These are phyloP conservation scores for Bipolaris cookei DNA, from an alignment of 2,329 filamentous ascomycete genomes.

Conservation along the genomic window DNA sequence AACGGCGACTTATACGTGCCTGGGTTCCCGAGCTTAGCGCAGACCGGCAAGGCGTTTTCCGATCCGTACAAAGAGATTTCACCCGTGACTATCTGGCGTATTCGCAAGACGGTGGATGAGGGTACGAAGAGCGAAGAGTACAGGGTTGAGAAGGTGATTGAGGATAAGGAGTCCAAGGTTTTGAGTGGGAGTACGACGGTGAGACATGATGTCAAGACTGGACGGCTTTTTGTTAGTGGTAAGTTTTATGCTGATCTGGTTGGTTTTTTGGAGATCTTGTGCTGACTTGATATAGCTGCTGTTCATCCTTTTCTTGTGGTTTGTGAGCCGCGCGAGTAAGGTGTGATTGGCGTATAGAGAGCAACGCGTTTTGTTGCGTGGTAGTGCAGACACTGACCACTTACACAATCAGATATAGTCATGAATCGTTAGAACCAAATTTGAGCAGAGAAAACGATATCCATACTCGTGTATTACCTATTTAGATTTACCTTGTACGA, in stretches of 20 bases:
- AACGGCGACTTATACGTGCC: constrained; percentile 36
- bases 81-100: constrained; percentile 30
- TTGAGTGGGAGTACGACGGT: constrained; percentile 35
- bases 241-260: constrained; percentile 4
- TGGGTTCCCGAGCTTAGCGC: constrained; percentile 24
- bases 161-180: constrained; percentile 31
- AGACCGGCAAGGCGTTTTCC: constrained; percentile 18
- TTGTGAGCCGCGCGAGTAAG: constrained; percentile 11
- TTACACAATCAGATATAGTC: too few species aligned
- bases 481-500: constrained; percentile 1
- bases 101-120: constrained; percentile 22
- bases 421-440: not conserved
- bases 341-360: not conserved
- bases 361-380: not conserved
- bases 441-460: constrained; percentile 6
- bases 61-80: constrained; percentile 23
- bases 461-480: constrained; percentile 1
- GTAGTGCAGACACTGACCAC: not conserved
- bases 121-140: constrained; percentile 18
- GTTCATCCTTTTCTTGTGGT: constrained; percentile 18
- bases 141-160: constrained; percentile 34
- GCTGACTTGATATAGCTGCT: constrained; percentile 4
- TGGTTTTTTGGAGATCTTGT: not conserved
- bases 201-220: constrained; percentile 36
- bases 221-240: constrained; percentile 35